Evolutionary conservation across 1,284 basidiomycete genomes (phyloP), one percentile per base, ranked within the genome.

Genomic region (Puccinia hordei): DNA sequence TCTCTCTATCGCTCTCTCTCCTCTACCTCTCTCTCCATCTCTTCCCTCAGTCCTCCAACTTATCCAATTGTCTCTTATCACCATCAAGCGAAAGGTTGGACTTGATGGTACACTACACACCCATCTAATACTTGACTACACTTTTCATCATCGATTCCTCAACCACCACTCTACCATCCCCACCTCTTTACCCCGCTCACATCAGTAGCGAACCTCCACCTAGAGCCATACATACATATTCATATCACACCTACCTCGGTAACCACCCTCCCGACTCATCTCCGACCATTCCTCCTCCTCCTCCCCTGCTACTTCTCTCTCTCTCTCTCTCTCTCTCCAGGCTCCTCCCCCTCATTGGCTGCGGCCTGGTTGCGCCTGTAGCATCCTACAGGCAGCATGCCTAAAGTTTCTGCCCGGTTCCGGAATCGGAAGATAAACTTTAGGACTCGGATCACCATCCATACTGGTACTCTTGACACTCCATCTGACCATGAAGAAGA

Each of bases 361-460:
- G 44, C n/a, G 71, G 15, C 51, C 51, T 13, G 46, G 51, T 38
- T 24, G 44, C 22, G 30, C 51, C 51, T 53, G 44, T 69, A 55
- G 53, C 15, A 55, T 55, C 35, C 15, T 13, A 27, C 19, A 33
- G 66, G 19, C 44, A 72, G 63, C 49, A 79, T 79, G 76, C 76
- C 76, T 46, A 79, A 79, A 57, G 76, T 81, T 30, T 83, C 83
- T 73, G 82, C 82, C 61, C 83, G 85, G 66, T 85, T 85, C 80
- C 85, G 85, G 59, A 84, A 84, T 82, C 84, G 84, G 74, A 85
- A 85, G 81, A 83, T 85, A 82, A 84, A 84, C 59, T 85, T 84
- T 83, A 85, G 85, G 81, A 83, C 83, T 41, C 83, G 83, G 27
- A 83, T 85, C 82, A 75, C 82, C 46, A 82, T 85, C 80, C 82